Conservation (phyloP, 2,329 filamentous ascomycete species). For the Leptographium flavum region DNA sequence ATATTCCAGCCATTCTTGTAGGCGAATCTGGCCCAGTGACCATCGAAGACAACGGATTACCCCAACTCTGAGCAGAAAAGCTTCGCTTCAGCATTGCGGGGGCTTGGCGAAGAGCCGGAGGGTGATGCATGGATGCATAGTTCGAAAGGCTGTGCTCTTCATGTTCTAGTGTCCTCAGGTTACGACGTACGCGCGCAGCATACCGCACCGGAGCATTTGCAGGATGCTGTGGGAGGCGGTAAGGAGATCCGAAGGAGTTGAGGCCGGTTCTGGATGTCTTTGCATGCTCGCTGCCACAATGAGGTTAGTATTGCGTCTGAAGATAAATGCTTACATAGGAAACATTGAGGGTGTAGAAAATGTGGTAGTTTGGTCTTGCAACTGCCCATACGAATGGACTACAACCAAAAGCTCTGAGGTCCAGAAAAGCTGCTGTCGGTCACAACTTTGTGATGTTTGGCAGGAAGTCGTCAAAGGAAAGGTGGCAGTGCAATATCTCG, state of each 20-base stretch:
- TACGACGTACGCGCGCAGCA: neutral
- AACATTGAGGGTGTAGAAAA: no score
- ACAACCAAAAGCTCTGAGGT: no score
- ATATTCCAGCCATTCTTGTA: neutral
- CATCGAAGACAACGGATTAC: neutral
- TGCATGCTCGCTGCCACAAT: neutral
- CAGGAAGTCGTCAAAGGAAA: no score
- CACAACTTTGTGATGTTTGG: no score
- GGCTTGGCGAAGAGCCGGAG: neutral
- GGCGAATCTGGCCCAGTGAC: neutral
- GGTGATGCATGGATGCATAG: neutral
- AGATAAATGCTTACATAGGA: no score
- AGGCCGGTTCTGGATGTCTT: neutral
- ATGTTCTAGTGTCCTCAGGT: neutral
- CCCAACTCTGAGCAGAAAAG: neutral
- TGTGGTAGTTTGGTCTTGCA: no score
- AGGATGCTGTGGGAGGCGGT: neutral
- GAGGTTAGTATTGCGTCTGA: neutral
- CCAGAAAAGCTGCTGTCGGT: no score
- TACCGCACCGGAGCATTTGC: neutral
- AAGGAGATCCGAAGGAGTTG: conserved; percentile 1
- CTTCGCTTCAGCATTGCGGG: neutral
- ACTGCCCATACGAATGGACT: no score
- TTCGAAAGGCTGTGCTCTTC: neutral
- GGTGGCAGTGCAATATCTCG: no score